Base-by-base conservation (phyloP, 1,139 yeast genomes). In the Blastobotrys raffinosifermentans region DNA sequence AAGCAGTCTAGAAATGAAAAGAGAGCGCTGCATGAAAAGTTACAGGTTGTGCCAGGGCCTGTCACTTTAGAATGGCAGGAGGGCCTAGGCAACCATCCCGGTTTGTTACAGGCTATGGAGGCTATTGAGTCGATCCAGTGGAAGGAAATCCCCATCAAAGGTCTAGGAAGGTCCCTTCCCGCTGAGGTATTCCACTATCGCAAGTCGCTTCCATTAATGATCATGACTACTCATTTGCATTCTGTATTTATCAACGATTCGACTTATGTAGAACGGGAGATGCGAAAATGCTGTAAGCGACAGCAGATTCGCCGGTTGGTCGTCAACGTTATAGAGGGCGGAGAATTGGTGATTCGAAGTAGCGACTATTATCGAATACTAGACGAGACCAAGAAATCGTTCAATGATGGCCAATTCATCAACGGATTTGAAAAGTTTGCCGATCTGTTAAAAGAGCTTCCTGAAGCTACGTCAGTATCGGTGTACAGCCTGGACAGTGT, bases 211-310 rank as follows among this genome's bases (percentile, higher is more conserved):
- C 75, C 76, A 0, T 60, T 60, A 5, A 38, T 68, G 16, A 63
- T 69, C 1, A 51, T 64, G 17, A 40, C 57, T 19, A 56, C 61
- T 4, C 75, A 70, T 30, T 39, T 71, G 11, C 69, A 70, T 43
- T 64, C 75, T 0, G 43, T 71, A 2, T 63, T 63, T 31, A 57
- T 64, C 1, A 54, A 57, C 27, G 55, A 58, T 15, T 66, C 71
- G 18, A 70, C 77, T 0, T 53, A 51, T 34, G 64, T 73, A 0
- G 77, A 73, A 37, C 55, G 62, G 2, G 57, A 59, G 21, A 43
- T 72, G 2, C 55, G 55, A 26, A 42, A 48, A 15, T 49, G 65
- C 21, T 52, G 60, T 8, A 48, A 49, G 14, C 33, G 41, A 2
- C 66, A 67, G 1, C 35, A 30, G 8, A 43, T 66, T 16, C 54